Base-by-base conservation (phyloP, 2,329 filamentous ascomycete species). In the Ceratocystis albifundus region DNA sequence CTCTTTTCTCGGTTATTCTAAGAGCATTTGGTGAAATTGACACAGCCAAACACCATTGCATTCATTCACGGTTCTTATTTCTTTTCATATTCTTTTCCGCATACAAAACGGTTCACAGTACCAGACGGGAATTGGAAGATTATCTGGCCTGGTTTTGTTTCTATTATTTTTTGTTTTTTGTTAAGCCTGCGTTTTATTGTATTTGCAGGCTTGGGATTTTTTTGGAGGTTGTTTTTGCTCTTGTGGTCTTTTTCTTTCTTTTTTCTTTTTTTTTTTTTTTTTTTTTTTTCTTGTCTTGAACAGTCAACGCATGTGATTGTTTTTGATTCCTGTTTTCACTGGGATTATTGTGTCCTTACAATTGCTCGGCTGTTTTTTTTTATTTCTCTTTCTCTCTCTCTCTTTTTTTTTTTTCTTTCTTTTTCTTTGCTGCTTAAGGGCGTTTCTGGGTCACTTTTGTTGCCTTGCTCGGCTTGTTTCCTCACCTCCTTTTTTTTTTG, bases 61-160 rank as follows among this genome's bases (percentile, higher is more conserved):
- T 59, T 41, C 36, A 41, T 41, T 41, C 45, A 22, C 45, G 46
- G 65, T 48, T 61, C 62, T 45, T 61, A 32, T 67, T 61, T 50
- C 50, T 50, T 44, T 65, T 8, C 46, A 62, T 65, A 57, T 46
- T 44, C 48, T 65, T 46, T 17, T 50, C 10, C 36, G 50, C 36
- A 32, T 48, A 22, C 32, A 32, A 28, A 59, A 25, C 59, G 61
- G 65, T 67, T 64, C 65, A 67, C 65, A 64, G 65, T 45, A 67
- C 65, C 62, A 55, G 65, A 59, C 65, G 53, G 36, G 65, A 67
- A 45, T 61, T 64, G 44, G 36, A 41, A 30, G 32, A 64, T 63
- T 45, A 63, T 64, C 50, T 61, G 62, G 62, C 20, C 57, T 65
- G 62, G 66, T 46, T 62, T 65, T 41, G 36, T 57, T 61, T 41